Percentiles rank a stretch among this genome's conserved stretches.
phyloP scores from a whole-genome alignment of 768 basidiomycete species.

The Termitomyces eurrhizus region DNA sequence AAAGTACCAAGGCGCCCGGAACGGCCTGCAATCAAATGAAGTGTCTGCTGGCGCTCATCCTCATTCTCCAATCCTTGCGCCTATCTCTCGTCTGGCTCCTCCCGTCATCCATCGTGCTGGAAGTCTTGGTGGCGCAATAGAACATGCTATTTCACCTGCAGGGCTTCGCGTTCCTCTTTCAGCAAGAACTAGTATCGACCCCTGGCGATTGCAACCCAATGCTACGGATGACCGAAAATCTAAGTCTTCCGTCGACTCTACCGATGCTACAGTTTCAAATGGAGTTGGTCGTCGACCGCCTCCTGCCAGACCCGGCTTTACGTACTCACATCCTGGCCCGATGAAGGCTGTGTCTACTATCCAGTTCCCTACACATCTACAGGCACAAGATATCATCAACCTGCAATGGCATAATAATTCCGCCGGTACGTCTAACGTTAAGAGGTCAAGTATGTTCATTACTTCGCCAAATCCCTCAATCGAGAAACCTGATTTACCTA shows the following conservation, averaged over 20 bases:
- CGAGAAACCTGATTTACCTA: slow-evolving; percentile 9
- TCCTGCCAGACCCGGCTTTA: slow-evolving; percentile 34
- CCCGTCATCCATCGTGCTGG: slow-evolving; percentile 21
- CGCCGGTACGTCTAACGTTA: slow-evolving; percentile 6
- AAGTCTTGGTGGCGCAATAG: slow-evolving; percentile 25
- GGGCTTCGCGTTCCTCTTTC: slow-evolving; percentile 42
- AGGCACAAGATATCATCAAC: slow-evolving; percentile 13
- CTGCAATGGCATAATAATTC: slow-evolving; percentile 13
- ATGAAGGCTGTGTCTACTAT: slow-evolving; percentile 15
- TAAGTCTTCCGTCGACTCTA: slow-evolving; percentile 12
- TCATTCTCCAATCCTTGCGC: slow-evolving; percentile 14
- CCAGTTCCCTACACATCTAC: slow-evolving; percentile 15
- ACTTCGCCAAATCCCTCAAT: slow-evolving; percentile 10
- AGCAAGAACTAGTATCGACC: slow-evolving; percentile 18
- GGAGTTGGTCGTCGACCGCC: slow-evolving; percentile 23
- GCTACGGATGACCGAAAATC: slow-evolving; percentile 3
- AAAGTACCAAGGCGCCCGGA: slow-evolving; percentile 25
- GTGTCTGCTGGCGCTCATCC: slow-evolving; percentile 16
- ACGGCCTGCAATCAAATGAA: slow-evolving; percentile 15
- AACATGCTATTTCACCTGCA: slow-evolving; percentile 44
- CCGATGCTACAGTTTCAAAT: slow-evolving; percentile 22
- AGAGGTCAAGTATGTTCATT: slow-evolving; percentile 20
- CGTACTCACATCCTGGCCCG: slow-evolving; percentile 24
- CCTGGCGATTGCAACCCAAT: slow-evolving; percentile 19
- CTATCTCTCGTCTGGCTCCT: slow-evolving; percentile 13